Evolutionary conservation across 176 grass and related monocot species (phyloP), one percentile per base, ranked within the genome.

Genomic region (Musa schizocarpa): DNA sequence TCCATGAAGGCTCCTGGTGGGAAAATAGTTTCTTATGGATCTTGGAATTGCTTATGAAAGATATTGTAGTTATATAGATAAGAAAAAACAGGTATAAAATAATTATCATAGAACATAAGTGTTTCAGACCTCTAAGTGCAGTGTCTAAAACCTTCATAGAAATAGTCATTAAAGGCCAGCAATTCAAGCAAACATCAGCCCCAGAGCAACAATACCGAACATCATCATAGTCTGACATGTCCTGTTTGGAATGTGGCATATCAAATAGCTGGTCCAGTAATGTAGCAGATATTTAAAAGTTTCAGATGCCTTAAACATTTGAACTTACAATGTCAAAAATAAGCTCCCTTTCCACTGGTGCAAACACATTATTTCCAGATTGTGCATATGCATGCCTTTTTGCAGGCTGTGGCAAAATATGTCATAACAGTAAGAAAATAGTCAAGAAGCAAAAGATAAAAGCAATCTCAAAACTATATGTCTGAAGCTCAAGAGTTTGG

Each of bases 221-320:
- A 87, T 98, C 90, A 82, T 98, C 95, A 72, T 98, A 98, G 82
- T 98, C 95, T 29, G 95, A 87, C 84, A 93, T 98, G 88, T 98
- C 95, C 90, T 98, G 63, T 65, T 64, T 10, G 10, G 58, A 17
- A 76, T 51, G 3, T 10, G 22, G 43, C 43, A 65, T 17, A 63
- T 65, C 26, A 77, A 11, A 1, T 77, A 65, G 61, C 8, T 16
- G 29, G n/a, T 50, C 9, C 19, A 76, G 74, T 22, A 76, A 49
- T 23, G 26, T 13, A 22, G 2, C 0, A 63, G 7, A 56, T 20
- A 12, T 55, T 26, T 20, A 63, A 50, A 62, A 12, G 23, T 21
- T 9, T 52, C 52, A 20, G 53, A 13, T 29, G 9, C 9, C 65
- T 19, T 49, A 72, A 48, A 8, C 19, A 64, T 61, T 24, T 12